A percentile compares a stretch with the other conserved stretches of the same genome.
Conservation (phyloP, 2,329 filamentous ascomycete species). For the Emmonsia crescens region DNA sequence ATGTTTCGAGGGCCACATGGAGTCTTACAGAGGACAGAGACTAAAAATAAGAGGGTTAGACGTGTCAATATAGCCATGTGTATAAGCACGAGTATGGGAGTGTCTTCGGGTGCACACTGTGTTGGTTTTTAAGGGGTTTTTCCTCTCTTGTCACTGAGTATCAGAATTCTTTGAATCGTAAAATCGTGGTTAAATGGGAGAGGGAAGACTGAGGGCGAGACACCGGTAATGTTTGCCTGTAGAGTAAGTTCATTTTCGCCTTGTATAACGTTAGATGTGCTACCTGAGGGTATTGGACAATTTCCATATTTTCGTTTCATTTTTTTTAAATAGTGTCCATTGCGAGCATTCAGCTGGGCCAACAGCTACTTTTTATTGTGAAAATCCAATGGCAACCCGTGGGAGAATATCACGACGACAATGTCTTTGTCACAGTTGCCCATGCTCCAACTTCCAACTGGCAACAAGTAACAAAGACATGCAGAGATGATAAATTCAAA, state of each 20-base stretch:
- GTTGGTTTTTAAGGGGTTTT: background rate
- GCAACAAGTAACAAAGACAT: background rate
- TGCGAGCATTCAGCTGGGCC: background rate
- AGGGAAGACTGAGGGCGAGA: background rate
- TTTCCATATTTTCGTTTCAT: background rate
- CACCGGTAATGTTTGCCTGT: background rate
- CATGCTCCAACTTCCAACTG: background rate
- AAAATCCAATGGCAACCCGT: background rate
- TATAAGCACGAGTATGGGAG: background rate
- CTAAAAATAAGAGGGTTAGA: background rate
- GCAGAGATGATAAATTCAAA: background rate
- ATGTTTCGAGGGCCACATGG: background rate
- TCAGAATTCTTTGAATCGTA: background rate
- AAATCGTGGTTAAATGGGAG: background rate
- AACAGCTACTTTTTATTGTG: background rate
- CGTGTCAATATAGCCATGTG: background rate
- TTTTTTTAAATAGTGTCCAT: background rate
- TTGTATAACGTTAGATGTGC: background rate
- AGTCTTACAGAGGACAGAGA: background rate
- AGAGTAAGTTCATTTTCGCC: no score
- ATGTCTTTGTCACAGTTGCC: background rate
- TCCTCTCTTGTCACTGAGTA: background rate
- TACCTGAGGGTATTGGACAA: background rate
- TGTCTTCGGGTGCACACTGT: background rate
- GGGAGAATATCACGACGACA: background rate